Evolutionary conservation across 2,329 filamentous ascomycete species (phyloP), one percentile per base, ranked within the genome.

Genomic region (Cadophora luteo-olivacea): DNA sequence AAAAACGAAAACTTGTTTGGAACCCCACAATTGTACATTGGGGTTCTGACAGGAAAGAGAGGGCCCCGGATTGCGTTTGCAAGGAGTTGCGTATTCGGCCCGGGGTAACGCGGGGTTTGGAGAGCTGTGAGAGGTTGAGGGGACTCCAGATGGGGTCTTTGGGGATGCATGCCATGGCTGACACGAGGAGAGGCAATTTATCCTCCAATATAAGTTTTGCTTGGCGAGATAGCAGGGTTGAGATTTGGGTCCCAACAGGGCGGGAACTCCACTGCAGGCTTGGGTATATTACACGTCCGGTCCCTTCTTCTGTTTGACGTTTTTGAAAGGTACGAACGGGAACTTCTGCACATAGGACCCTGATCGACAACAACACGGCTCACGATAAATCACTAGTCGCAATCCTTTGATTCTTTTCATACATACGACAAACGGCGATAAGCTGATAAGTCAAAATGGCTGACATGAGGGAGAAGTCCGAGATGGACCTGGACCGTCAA

Each of bases 111-210:
- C 51, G 51, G 51, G 51, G 51, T 54, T 32, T 54, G 51, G 41
- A 45, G 41, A 1, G 41, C 16, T 45, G 12, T 45, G 41, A 45
- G 41, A 45, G 41, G 41, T 45, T 16, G 41, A 45, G 41, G 16
- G 41, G 16, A 16, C 41, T 45, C 41, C 41, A 19, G 51, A 36
- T 22, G 24, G 24, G 5, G 55, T 16, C 16, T 45, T 45, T 45
- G 41, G 41, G 12, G 41, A 45, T 45, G 41, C 41, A 45, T 14
- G 41, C 41, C 41, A 54, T 58, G 24, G 19, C n/a, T 19, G 24
- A 25, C 63, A 16, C 38, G 22, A 58, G 63, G 63, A 25, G 52
- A 55, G 55, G 25, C 52, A 48, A 54, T 65, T 65, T 58, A 48
- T 38, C 62, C 52, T 65, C 63, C 63, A 65, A 58, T 65, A 45